Conservation (phyloP, 371 early-diverging fungal species). For the Mortierella sp. region DNA sequence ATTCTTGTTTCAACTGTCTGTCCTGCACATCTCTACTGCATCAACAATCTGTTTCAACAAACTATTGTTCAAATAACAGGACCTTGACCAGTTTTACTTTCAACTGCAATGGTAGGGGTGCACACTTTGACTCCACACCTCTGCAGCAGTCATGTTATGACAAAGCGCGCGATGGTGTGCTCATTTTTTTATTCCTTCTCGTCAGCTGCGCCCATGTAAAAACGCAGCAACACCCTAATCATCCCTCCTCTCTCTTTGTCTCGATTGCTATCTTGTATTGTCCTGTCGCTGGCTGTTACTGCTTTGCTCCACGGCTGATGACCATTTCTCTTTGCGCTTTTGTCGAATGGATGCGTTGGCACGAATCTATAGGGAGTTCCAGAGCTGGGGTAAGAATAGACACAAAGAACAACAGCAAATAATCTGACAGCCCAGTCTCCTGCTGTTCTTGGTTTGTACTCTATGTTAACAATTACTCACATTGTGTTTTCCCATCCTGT, state of each 20-base stretch:
- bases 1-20: not conserved
- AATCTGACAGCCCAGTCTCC: not conserved
- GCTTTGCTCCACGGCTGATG: not conserved
- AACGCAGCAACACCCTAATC: not conserved
- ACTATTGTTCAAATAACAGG: constrained; percentile 16
- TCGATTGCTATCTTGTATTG: not conserved
- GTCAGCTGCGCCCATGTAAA: constrained; percentile 8
- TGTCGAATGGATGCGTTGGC: not conserved
- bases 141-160: not conserved
- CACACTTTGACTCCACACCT: not conserved
- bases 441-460: not conserved
- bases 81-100: constrained; percentile 57
- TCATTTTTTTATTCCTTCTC: not conserved
- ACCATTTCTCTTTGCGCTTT: not conserved
- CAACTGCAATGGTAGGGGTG: constrained; percentile 53
- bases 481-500: not conserved
- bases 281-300: not conserved
- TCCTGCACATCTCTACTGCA: not conserved
- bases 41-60: not conserved
- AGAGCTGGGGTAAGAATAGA: constrained; percentile 51
- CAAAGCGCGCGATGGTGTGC: not conserved
- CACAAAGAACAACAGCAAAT: not conserved
- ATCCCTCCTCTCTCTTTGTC: not conserved
- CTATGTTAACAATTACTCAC: not conserved
- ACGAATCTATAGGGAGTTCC: constrained; percentile 46